Percentiles rank a stretch among this genome's conserved stretches.
Conservation (phyloP, 148 eudicot species). For the Vaccinium darrowii region DNA sequence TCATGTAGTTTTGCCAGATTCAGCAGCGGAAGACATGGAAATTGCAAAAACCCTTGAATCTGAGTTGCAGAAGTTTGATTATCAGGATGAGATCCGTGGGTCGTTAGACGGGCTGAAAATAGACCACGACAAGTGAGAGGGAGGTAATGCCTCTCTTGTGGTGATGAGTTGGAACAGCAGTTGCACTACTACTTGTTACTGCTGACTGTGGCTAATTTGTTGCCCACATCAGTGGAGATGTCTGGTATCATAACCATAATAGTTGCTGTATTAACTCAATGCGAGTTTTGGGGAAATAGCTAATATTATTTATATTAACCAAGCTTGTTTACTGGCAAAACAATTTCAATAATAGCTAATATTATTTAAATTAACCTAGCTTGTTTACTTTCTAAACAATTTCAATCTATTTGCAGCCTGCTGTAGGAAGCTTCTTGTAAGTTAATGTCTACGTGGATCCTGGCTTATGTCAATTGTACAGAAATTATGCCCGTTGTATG, state of each 20-base stretch:
- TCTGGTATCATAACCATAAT: not conserved
- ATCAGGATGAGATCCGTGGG: slow-evolving; percentile 25
- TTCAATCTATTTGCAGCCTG: not conserved
- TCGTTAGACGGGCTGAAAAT: slow-evolving; percentile 32
- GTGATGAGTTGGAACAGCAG: slow-evolving; percentile 1
- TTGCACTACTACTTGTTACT: not conserved
- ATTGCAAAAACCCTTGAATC: slow-evolving; percentile 45
- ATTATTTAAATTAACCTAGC: not conserved
- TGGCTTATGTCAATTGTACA: not conserved
- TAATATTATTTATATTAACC: not conserved
- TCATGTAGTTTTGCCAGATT: slow-evolving; percentile 48
- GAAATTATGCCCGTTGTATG: slow-evolving; percentile 1
- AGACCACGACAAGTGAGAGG: slow-evolving; percentile 16
- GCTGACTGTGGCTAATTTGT: not conserved
- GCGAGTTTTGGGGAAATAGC: not conserved
- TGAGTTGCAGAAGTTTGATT: slow-evolving; percentile 38
- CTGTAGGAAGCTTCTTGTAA: not conserved
- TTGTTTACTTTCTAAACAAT: slow-evolving; percentile 2
- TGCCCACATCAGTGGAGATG: not conserved
- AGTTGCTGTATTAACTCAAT: slow-evolving; percentile 4
- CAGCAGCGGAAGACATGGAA: slow-evolving; percentile 33
- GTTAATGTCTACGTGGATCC: not conserved
- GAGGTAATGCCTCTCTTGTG: not conserved
- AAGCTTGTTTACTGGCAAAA: not conserved
- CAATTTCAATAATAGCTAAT: not conserved